phyloP scores from a whole-genome alignment of 73 alveolate genomes.

The Blepharisma stoltei region DNA sequence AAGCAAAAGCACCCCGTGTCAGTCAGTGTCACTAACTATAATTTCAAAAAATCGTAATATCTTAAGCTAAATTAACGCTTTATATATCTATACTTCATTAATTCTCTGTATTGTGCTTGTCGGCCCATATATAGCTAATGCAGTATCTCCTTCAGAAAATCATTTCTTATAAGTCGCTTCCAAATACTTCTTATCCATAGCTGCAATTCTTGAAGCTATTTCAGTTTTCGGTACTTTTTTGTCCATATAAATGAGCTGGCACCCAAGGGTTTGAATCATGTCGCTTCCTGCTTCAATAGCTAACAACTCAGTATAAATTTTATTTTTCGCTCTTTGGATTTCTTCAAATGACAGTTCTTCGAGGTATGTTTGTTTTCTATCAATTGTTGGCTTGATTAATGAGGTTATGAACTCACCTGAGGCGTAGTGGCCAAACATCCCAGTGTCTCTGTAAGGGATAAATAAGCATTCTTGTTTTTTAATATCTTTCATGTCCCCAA shows the following conservation, averaged over 20 bases:
- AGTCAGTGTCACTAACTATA: too few species aligned
- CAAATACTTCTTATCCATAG: slow-evolving; percentile 50
- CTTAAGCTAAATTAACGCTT: too few species aligned
- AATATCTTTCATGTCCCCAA: slow-evolving; percentile 47
- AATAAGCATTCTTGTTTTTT: slow-evolving; percentile 58
- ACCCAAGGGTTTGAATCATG: slow-evolving; percentile 68
- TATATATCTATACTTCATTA: too few species aligned
- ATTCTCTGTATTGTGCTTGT: neutral
- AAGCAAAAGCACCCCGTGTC: too few species aligned
- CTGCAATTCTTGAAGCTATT: slow-evolving; percentile 74
- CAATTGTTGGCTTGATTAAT: neutral
- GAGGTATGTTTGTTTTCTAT: slow-evolving; percentile 29
- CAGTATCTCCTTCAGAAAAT: slow-evolving; percentile 49
- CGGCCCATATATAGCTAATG: slow-evolving; percentile 64
- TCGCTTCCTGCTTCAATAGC: slow-evolving; percentile 67
- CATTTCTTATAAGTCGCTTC: slow-evolving; percentile 52
- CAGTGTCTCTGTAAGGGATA: slow-evolving; percentile 82
- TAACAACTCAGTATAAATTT: slow-evolving; percentile 64
- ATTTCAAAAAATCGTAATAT: too few species aligned
- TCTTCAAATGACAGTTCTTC: slow-evolving; percentile 53
- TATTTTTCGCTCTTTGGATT: slow-evolving; percentile 76
- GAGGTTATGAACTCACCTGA: slow-evolving; percentile 30
- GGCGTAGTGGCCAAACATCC: slow-evolving; percentile 82
- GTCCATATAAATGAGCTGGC: slow-evolving; percentile 72
- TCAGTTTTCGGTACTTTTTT: slow-evolving; percentile 86